phyloP scores from a whole-genome alignment of 176 grass and related monocot genomes.

The Thinopyrum elongatum region DNA sequence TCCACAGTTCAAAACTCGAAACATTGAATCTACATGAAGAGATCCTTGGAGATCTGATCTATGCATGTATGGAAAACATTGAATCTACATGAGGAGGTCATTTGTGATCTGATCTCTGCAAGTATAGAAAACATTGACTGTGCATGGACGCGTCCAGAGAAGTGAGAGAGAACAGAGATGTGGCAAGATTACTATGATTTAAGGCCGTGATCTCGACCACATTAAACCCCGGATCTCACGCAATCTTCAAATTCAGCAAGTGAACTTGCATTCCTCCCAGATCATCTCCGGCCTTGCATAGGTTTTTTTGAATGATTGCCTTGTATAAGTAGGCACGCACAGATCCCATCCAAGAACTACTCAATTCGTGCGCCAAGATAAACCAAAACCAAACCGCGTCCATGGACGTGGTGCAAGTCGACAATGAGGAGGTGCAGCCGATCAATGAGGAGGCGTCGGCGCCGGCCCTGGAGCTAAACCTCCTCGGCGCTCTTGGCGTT shows the following conservation, averaged over 20 bases:
- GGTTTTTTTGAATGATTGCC: slow-evolving; percentile 15
- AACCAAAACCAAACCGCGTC: slow-evolving; percentile 7
- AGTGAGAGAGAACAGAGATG: background rate
- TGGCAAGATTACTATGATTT: background rate
- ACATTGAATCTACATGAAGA: background rate
- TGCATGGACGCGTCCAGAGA: too few relatives aligned
- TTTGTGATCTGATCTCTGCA: background rate
- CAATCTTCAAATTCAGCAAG: slow-evolving; percentile 28
- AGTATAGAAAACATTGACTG: slow-evolving; percentile 16
- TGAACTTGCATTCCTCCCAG: background rate
- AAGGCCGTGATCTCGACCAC: slow-evolving; percentile 25
- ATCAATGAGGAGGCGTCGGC: background rate
- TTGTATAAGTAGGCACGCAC: slow-evolving; percentile 35
- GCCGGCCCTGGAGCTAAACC: background rate
- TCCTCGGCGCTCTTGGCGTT: background rate
- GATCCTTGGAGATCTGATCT: slow-evolving; percentile 22
- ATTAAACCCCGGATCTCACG: slow-evolving; percentile 28
- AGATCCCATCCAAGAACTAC: background rate
- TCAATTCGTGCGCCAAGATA: slow-evolving; percentile 6
- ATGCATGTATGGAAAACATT: slow-evolving; percentile 7
- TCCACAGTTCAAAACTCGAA: background rate
- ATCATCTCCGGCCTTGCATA: slow-evolving; percentile 31
- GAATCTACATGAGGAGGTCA: slow-evolving; percentile 4
- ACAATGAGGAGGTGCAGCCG: background rate
- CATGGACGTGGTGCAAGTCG: background rate